phyloP scores from a whole-genome alignment of 2,329 filamentous ascomycete genomes.

The Exophiala xenobiotica region DNA sequence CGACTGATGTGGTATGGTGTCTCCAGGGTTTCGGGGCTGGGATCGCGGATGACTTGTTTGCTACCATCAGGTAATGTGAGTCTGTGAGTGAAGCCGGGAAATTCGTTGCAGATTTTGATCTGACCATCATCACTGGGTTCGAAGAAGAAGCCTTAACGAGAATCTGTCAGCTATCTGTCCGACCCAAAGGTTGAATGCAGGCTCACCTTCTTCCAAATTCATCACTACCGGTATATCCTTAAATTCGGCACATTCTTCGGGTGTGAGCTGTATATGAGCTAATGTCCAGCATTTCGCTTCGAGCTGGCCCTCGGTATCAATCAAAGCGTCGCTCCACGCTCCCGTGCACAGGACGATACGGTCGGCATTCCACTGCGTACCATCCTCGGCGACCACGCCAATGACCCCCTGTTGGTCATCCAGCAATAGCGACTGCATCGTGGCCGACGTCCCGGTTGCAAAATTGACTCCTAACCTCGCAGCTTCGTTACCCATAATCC shows the following conservation, averaged over 20 bases:
- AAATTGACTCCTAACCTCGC: constrained; percentile 5
- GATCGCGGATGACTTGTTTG: constrained; percentile 8
- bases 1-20: constrained; percentile 9
- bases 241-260: constrained; percentile 3
- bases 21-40: constrained; percentile 4
- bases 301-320: constrained; percentile 7
- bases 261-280: constrained; percentile 10
- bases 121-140: constrained; percentile 8
- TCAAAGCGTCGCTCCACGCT: constrained; percentile 5
- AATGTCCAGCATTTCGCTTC: constrained; percentile 12
- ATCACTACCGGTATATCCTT: constrained; percentile 5
- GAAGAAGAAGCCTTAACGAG: constrained; percentile 4
- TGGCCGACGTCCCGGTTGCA: constrained; percentile 5
- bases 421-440: constrained; percentile 8
- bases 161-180: constrained; percentile 2
- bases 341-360: constrained; percentile 9
- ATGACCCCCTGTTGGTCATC: neutral
- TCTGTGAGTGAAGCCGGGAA: constrained; percentile 12
- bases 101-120: constrained; percentile 11
- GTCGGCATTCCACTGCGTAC: constrained; percentile 4
- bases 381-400: constrained; percentile 5
- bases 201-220: constrained; percentile 11
- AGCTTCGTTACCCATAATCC: constrained; percentile 10
- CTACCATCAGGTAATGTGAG: constrained; percentile 5
- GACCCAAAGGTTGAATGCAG: neutral